Base-by-base conservation (phyloP, 2,329 filamentous ascomycete species). In the Fusarium sp. region DNA sequence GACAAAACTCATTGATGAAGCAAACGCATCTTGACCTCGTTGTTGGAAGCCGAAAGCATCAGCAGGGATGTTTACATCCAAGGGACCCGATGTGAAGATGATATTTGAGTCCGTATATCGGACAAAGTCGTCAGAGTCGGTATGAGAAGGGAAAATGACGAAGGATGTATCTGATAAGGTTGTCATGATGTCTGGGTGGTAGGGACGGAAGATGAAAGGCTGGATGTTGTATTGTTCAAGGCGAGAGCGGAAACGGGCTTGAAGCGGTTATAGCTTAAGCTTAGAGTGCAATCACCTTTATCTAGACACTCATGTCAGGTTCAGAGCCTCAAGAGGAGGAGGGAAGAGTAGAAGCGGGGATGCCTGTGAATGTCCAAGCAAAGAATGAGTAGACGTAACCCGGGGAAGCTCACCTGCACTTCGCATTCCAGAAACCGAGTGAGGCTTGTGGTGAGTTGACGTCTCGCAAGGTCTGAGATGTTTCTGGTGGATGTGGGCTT, bases 11-110 rank as follows among this genome's bases (percentile, higher is more conserved):
- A 82, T 77, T 21, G 67, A 59, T 15, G 68, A 57, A 44, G 69
- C 59, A 45, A 69, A 75, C 8, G 70, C 73, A 14, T 78, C 76
- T 35, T 75, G 75, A 35, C 67, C 53, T 42, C 75, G 77, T 19
- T 76, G 71, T 57, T 78, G 79, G 33, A 71, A 70, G 60, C 71
- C 72, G 43, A 78, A 82, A 54, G 77, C 75, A 47, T 82, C 79
- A 57, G 81, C 79, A 21, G 79, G 74, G 60, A 82, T 77, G 67
- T 74, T 75, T 71, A 85, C 74, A 52, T 82, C 79, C 72, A 85
- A 79, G 39, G 76, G 71, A 6, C 77, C 73, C 13, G 77, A 71
- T 23, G 76, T 75, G 67, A 78, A 74, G 35, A 72, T 61, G 65
- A 66, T 57, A 25, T 78, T 78, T 11, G 47, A 74, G 37, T 83